A percentile compares a stretch with the other conserved stretches of the same genome.
These are phyloP conservation scores for Suhomyces emberorum DNA, from an alignment of 805 yeast species.

Conservation along the genomic window DNA sequence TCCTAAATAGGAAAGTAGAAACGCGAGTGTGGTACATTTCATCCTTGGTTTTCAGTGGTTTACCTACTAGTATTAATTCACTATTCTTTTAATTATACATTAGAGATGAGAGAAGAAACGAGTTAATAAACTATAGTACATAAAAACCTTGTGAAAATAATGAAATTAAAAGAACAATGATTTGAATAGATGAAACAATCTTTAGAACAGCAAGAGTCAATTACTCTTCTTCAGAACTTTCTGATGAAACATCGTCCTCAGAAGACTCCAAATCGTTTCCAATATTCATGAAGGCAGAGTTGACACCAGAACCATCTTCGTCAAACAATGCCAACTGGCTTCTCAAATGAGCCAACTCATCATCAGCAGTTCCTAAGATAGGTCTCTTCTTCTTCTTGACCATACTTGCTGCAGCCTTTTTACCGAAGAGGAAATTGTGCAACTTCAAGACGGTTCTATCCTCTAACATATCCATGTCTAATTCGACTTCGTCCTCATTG, in stretches of 20 bases:
- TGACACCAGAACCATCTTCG: constrained; percentile 22
- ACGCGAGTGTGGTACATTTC: background rate
- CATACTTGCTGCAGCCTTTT: constrained; percentile 32
- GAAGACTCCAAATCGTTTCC: constrained; percentile 41
- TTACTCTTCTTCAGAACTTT: constrained; percentile 73
- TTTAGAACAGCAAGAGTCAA: background rate
- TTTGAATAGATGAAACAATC: background rate
- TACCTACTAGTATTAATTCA: background rate
- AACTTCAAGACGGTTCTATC: constrained; percentile 77
- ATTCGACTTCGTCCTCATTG: constrained; percentile 88
- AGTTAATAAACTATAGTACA: background rate
- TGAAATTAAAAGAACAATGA: constrained; percentile 2
- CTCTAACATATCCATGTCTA: constrained; percentile 91
- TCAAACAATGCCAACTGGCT: constrained; percentile 47
- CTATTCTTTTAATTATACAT: constrained; percentile 1
- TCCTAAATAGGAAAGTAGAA: constrained; percentile 4
- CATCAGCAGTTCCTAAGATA: constrained; percentile 30
- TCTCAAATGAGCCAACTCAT: constrained; percentile 64
- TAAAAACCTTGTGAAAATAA: background rate
- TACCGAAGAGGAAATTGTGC: constrained; percentile 69
- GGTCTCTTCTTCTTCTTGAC: constrained; percentile 46
- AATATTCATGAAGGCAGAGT: constrained; percentile 25
- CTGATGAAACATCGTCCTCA: constrained; percentile 53
- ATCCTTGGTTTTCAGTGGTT: background rate
- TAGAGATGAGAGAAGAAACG: constrained; percentile 2